Evolutionary conservation across 768 basidiomycete species (phyloP), one percentile per base, ranked within the genome.

Genomic region (Tricholoma terreum): DNA sequence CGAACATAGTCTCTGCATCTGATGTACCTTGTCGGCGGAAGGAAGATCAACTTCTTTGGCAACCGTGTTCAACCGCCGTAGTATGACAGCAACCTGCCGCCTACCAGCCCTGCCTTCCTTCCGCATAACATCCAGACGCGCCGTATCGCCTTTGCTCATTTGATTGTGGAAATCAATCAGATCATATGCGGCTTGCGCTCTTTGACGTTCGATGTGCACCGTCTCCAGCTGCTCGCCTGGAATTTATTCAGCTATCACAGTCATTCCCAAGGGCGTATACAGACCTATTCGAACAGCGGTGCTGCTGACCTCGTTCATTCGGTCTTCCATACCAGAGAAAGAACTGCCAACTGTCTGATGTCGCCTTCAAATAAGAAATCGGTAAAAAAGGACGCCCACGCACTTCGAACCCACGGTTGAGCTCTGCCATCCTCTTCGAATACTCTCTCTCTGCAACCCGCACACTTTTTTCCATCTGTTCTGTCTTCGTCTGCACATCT

Each of bases 201-300:
- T 79, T 69, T 93, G 90, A 14, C 96, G 83, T 61, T 95, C 90
- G 54, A 93, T 83, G 68, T 97, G 94, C 15, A 98, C 86, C 0
- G 90, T 90, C 72, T 99, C 96, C 42, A 99, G 82, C 71, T 98
- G 94, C 74, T 98, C 96, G 42, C 94, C 94, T 95, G 65, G 12
- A 22, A 33, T 33, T 40, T 46, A 40, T 57, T 57, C 48, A 59
- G 56, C 30, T 54, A 52, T 57, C 30, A 6, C 35, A 33, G 19
- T 21, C 15, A 30, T 45, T 50, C 59, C 50, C 59, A 50, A 53
- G 14, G 19, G 19, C 19, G 19, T 33, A 30, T 27, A 60, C 83
- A 62, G 52, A 88, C 96, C 97, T 63, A 98, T 97, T 50, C 96
- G 82, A 48, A 98, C 87, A 12, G 97, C 94, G 12, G 94, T 95